These are phyloP conservation scores for Flaveria ramosissima DNA, from an alignment of 129 eudicot genomes.

Conservation along the genomic window DNA sequence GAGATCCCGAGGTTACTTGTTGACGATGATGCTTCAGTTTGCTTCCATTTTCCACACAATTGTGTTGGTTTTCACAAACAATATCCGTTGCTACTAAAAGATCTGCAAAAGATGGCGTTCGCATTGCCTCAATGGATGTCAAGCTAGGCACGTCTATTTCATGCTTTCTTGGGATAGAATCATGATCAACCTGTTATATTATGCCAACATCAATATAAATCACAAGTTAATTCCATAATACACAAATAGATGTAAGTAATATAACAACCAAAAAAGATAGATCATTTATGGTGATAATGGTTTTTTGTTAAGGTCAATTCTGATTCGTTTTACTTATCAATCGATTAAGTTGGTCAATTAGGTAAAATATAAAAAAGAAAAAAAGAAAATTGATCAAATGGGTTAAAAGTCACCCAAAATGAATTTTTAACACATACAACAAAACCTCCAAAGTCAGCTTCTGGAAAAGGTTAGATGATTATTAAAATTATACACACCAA, in stretches of 20 bases:
- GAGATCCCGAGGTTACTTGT: constrained; percentile 42
- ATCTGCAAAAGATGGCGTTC: constrained; percentile 45
- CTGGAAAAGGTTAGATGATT: neutral
- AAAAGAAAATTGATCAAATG: neutral
- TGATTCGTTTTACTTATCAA: neutral
- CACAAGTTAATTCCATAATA: neutral
- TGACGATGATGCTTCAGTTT: constrained; percentile 41
- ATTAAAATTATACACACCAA: neutral
- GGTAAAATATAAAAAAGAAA: neutral
- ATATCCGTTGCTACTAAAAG: constrained; percentile 27
- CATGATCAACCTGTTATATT: constrained; percentile 60
- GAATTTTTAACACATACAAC: neutral
- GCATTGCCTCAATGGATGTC: constrained; percentile 73
- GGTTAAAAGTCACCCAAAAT: neutral
- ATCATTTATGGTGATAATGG: too few species aligned
- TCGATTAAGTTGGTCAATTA: neutral
- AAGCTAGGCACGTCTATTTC: constrained; percentile 63
- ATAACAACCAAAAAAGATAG: too few species aligned
- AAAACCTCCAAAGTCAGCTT: neutral
- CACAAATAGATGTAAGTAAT: neutral
- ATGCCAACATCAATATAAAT: constrained; percentile 9
- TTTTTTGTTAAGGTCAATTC: neutral
- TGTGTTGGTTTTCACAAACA: constrained; percentile 36
- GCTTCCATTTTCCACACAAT: constrained; percentile 36
- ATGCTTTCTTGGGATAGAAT: constrained; percentile 45